phyloP scores from a whole-genome alignment of 768 basidiomycete species.

The Russula ochroleuca region DNA sequence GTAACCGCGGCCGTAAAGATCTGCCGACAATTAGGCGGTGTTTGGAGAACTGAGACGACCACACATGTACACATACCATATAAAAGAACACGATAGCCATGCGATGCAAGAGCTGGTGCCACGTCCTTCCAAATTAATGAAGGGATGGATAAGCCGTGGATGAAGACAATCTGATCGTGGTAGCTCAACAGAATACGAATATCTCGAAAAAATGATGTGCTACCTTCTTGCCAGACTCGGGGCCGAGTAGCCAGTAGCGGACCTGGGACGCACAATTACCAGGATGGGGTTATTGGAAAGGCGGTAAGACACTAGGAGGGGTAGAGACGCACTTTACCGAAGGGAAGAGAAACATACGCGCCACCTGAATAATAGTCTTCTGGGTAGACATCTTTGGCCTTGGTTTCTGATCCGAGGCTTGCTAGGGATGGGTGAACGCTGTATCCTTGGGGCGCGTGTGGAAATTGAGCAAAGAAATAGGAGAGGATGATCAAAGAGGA shows the following conservation, averaged over 20 bases:
- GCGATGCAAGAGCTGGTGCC: conserved; percentile 55
- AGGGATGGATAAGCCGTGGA: conserved; percentile 75
- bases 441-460: conserved; percentile 50
- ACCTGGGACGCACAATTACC: conserved; percentile 40
- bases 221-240: conserved; percentile 62
- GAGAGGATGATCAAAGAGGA: conserved; percentile 56
- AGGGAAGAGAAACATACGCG: conserved; percentile 60
- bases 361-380: conserved; percentile 63
- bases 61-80: conserved; percentile 48
- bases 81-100: conserved; percentile 68
- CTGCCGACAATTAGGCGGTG: conserved; percentile 35
- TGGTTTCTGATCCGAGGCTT: conserved; percentile 49
- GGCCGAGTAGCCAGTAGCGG: conserved; percentile 75
- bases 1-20: conserved; percentile 79
- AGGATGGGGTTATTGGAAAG: neutral
- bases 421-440: conserved; percentile 56
- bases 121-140: conserved; percentile 75
- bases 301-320: neutral
- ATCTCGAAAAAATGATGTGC: neutral
- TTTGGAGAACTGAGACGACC: neutral
- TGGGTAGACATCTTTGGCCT: conserved; percentile 68
- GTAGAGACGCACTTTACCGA: conserved; percentile 49
- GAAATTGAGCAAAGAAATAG: conserved; percentile 65
- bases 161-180: conserved; percentile 56
- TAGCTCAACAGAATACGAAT: neutral